phyloP scores from a whole-genome alignment of 768 basidiomycete genomes.

The Lactarius quietus region DNA sequence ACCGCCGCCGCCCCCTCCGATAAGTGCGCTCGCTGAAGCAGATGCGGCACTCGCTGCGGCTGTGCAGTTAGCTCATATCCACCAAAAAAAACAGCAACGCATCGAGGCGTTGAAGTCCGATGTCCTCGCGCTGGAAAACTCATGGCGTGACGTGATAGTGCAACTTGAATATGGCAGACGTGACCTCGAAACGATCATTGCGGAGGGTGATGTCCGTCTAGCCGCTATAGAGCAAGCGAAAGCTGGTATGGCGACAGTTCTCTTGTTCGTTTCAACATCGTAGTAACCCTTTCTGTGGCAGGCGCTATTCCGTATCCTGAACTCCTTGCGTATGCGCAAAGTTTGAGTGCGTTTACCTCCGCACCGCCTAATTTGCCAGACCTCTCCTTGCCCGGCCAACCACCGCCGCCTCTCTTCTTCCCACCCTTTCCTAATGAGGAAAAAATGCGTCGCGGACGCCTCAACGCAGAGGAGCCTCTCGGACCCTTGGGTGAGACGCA shows the following conservation, averaged over 20 bases:
- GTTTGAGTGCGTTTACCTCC: slow-evolving; percentile 80
- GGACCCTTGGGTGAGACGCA: slow-evolving; percentile 78
- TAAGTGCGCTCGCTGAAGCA: slow-evolving; percentile 53
- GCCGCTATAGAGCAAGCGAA: slow-evolving; percentile 68
- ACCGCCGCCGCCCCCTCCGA: slow-evolving; percentile 58
- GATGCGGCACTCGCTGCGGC: slow-evolving; percentile 66
- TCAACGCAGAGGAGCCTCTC: slow-evolving; percentile 77
- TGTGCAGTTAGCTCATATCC: slow-evolving; percentile 59
- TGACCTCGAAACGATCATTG: slow-evolving; percentile 65
- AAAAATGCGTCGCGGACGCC: slow-evolving; percentile 79
- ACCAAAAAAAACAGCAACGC: slow-evolving; percentile 71
- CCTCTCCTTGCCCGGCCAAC: slow-evolving; percentile 62
- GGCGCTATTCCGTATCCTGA: slow-evolving; percentile 81
- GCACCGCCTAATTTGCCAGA: slow-evolving; percentile 88
- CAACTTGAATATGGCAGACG: slow-evolving; percentile 62
- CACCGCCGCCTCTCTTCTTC: slow-evolving; percentile 77
- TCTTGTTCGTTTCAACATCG: background rate
- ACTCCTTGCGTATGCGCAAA: slow-evolving; percentile 79
- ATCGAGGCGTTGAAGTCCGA: slow-evolving; percentile 72
- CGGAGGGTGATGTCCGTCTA: slow-evolving; percentile 71
- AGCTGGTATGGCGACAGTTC: slow-evolving; percentile 48
- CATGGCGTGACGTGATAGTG: slow-evolving; percentile 65
- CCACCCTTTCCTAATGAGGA: slow-evolving; percentile 91
- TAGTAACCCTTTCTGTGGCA: slow-evolving; percentile 29
- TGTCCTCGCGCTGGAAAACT: slow-evolving; percentile 59